Evolutionary conservation across 306 rosid species (phyloP).

Genomic region (Erythrophleum fordii): DNA sequence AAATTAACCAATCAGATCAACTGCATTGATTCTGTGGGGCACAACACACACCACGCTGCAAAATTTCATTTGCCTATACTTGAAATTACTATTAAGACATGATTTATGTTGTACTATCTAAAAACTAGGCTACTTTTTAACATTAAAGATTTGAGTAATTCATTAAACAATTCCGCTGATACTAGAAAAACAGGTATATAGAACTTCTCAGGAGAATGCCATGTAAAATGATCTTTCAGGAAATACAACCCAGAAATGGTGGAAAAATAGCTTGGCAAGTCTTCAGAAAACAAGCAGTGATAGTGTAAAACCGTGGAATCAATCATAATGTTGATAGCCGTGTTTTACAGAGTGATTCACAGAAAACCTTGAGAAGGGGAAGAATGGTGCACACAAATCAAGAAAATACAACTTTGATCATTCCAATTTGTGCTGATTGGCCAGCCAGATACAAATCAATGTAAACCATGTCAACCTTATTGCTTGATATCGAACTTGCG

Average conservation of each 20-base stretch:
- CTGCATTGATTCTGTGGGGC: neutral
- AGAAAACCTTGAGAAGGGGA: too few relatives aligned
- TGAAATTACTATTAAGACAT: neutral
- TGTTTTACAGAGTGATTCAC: too few relatives aligned
- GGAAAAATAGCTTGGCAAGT: neutral
- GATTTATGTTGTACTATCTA: neutral
- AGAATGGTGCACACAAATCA: neutral
- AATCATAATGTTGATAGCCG: neutral
- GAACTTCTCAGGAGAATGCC: neutral
- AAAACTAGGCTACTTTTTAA: neutral
- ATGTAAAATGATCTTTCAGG: neutral
- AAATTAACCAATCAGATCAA: slow-evolving; percentile 32
- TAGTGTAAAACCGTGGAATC: neutral
- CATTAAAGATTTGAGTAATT: neutral
- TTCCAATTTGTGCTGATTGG: neutral
- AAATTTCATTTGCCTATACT: slow-evolving; percentile 10
- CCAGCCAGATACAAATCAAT: slow-evolving; percentile 10
- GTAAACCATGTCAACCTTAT: slow-evolving; percentile 11
- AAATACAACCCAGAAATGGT: neutral
- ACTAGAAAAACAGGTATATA: neutral
- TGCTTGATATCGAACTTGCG: neutral
- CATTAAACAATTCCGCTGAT: neutral
- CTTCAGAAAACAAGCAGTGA: neutral
- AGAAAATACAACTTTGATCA: neutral
- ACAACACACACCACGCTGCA: neutral